Evolutionary conservation across 495 filamentous ascomycete species (phyloP).

Genomic region (Penicillium cosmopolitanum): DNA sequence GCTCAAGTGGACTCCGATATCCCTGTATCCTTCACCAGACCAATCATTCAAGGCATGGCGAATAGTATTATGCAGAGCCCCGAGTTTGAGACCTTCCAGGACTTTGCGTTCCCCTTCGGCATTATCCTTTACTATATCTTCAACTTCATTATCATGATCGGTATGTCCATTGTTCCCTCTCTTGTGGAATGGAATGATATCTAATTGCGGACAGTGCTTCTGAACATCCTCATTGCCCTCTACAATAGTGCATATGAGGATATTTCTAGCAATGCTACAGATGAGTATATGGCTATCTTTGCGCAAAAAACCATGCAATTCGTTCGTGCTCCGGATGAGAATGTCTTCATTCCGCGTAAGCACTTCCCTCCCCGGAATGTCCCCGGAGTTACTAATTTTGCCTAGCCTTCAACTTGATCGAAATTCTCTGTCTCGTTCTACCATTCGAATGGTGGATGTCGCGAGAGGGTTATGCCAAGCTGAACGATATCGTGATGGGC

Average conservation of each 20-base stretch:
- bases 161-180: constrained; percentile 31
- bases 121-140: constrained; percentile 93
- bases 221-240: constrained; percentile 94
- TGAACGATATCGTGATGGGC: constrained; percentile 89
- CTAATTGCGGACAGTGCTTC: constrained; percentile 59
- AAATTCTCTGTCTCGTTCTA: constrained; percentile 75
- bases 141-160: constrained; percentile 93
- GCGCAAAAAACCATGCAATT: constrained; percentile 94
- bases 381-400: background rate
- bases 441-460: constrained; percentile 97
- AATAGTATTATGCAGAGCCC: constrained; percentile 89
- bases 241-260: constrained; percentile 97
- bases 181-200: background rate
- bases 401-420: constrained; percentile 83
- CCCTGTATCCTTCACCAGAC: constrained; percentile 53
- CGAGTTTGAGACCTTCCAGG: constrained; percentile 86
- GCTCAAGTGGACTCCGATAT: constrained; percentile 75
- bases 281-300: constrained; percentile 92
- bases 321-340: constrained; percentile 94
- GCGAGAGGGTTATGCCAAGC: constrained; percentile 63
- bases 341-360: constrained; percentile 88
- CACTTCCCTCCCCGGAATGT: background rate
- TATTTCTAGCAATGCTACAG: constrained; percentile 90
- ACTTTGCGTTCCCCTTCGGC: constrained; percentile 77
- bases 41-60: constrained; percentile 87